Percentiles rank a stretch among this genome's conserved stretches.
phyloP scores from a whole-genome alignment of 1,139 yeast genomes.

The Nakaseomyces sp. region DNA sequence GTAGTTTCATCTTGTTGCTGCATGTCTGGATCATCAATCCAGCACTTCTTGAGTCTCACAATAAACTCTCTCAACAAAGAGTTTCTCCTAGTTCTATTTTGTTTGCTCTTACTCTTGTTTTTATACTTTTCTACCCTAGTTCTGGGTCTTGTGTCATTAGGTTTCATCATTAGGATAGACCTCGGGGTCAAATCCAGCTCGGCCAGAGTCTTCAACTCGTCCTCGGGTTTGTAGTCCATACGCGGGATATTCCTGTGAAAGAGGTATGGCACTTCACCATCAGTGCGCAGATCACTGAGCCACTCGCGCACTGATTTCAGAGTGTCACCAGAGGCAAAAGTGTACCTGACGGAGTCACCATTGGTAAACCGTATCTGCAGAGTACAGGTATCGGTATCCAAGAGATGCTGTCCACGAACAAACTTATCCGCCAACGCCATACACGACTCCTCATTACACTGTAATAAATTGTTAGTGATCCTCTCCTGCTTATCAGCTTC shows the following conservation, averaged over 20 bases:
- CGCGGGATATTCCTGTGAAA: slow-evolving; percentile 41
- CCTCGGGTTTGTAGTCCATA: slow-evolving; percentile 39
- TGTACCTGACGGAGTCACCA: slow-evolving; percentile 19
- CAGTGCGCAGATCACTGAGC: slow-evolving; percentile 46
- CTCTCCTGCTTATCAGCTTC: not conserved
- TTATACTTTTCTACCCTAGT: not conserved
- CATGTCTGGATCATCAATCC: not conserved
- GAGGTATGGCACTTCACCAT: slow-evolving; percentile 38
- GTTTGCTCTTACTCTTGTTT: not conserved
- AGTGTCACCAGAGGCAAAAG: slow-evolving; percentile 17
- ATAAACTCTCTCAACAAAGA: slow-evolving; percentile 4
- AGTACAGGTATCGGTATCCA: slow-evolving; percentile 13
- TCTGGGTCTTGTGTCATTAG: slow-evolving; percentile 21
- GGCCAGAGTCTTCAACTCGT: slow-evolving; percentile 42
- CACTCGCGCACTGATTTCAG: slow-evolving; percentile 46
- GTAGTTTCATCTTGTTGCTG: no score
- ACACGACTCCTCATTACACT: no score
- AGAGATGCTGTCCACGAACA: not conserved
- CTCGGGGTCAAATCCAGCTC: slow-evolving; percentile 51
- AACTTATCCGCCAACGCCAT: not conserved
- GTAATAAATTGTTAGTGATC: no score
- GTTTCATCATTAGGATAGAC: slow-evolving; percentile 56
- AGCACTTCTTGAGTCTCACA: not conserved
- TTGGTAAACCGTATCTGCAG: slow-evolving; percentile 23
- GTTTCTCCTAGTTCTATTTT: not conserved